Conservation (phyloP, 2,329 filamentous ascomycete genomes). For the Hypoxylon sp. region DNA sequence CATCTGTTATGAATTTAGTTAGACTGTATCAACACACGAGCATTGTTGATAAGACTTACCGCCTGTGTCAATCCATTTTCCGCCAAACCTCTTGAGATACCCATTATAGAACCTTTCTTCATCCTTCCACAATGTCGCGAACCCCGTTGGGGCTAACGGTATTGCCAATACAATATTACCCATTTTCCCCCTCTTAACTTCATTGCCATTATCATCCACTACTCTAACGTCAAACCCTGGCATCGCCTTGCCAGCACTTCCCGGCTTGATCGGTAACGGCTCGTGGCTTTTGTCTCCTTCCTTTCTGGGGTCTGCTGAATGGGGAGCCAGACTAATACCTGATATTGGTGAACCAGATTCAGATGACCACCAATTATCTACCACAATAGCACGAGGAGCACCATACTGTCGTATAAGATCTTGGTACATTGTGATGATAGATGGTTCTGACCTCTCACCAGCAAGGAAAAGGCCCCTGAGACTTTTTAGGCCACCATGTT, state of each 20-base stretch:
- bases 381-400: conserved; percentile 70
- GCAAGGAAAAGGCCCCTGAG: conserved; percentile 86
- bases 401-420: conserved; percentile 77
- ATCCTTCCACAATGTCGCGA: conserved; percentile 88
- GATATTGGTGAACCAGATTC: conserved; percentile 72
- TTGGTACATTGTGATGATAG: conserved; percentile 86
- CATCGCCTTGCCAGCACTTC: conserved; percentile 91
- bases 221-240: conserved; percentile 90
- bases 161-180: conserved; percentile 91
- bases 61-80: conserved; percentile 90
- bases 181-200: conserved; percentile 81
- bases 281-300: conserved; percentile 58
- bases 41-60: conserved; percentile 44
- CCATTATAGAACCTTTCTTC: conserved; percentile 87
- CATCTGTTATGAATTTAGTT: conserved; percentile 65
- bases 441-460: conserved; percentile 90
- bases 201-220: conserved; percentile 83
- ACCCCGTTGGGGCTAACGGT: conserved; percentile 87
- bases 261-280: conserved; percentile 77
- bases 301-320: conserved; percentile 69
- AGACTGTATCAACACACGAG: conserved; percentile 5
- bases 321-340: conserved; percentile 68
- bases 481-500: conserved; percentile 77
- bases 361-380: conserved; percentile 75
- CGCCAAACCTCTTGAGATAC: conserved; percentile 85